Percentiles rank a stretch among this genome's conserved stretches.
phyloP scores from a whole-genome alignment of 2,329 filamentous ascomycete species.

The Dothideomycetidae sp. region DNA sequence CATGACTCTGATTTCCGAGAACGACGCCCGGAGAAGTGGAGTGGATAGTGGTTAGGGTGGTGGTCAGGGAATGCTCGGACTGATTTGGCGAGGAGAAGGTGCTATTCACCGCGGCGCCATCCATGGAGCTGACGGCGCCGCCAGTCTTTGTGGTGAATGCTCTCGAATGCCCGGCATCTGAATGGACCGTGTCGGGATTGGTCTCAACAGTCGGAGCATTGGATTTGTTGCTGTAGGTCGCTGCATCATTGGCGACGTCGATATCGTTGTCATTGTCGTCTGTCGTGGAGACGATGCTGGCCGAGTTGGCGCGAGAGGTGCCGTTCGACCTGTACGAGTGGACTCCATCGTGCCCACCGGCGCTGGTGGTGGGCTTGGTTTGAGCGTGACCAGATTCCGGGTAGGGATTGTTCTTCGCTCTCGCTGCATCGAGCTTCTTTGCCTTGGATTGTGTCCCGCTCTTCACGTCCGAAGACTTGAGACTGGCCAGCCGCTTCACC shows the following conservation, averaged over 20 bases:
- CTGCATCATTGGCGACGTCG: conserved; percentile 32
- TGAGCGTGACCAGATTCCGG: conserved; percentile 52
- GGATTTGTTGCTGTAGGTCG: conserved; percentile 53
- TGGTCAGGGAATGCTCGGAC: conserved; percentile 66
- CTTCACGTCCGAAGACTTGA: conserved; percentile 54
- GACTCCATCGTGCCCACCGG: conserved; percentile 25
- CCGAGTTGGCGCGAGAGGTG: conserved; percentile 36
- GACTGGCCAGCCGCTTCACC: conserved; percentile 71
- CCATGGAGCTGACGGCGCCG: conserved; percentile 45
- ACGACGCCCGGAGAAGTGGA: conserved; percentile 49
- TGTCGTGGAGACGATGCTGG: conserved; percentile 43
- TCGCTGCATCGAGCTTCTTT: conserved; percentile 44
- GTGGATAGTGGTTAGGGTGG: conserved; percentile 74
- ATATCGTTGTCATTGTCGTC: conserved; percentile 38
- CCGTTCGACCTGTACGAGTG: conserved; percentile 27
- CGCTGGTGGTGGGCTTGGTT: conserved; percentile 6
- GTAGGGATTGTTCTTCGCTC: conserved; percentile 63
- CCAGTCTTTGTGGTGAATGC: conserved; percentile 64
- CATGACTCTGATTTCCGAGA: conserved; percentile 20
- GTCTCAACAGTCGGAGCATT: conserved; percentile 71
- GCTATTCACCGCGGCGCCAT: conserved; percentile 48
- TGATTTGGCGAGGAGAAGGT: conserved; percentile 74
- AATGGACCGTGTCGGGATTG: conserved; percentile 60
- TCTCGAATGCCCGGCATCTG: conserved; percentile 63
- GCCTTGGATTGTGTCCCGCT: conserved; percentile 14